phyloP scores from a whole-genome alignment of 345 rosid species.

The Murraya paniculata region DNA sequence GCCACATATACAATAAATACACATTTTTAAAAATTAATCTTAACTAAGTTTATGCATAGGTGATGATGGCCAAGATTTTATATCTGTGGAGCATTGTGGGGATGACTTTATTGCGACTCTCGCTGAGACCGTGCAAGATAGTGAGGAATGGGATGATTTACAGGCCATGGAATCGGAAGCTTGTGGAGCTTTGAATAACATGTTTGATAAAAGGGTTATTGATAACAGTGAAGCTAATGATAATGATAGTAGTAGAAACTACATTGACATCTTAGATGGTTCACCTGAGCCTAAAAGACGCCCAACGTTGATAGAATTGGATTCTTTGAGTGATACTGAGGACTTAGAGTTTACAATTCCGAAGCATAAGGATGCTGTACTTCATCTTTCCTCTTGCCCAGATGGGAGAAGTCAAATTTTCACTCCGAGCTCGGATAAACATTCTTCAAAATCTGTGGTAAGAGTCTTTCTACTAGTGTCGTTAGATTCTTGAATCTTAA shows the following conservation, averaged over 20 bases:
- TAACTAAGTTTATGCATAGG: constrained; percentile 34
- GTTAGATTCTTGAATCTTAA: background rate
- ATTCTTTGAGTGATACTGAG: constrained; percentile 56
- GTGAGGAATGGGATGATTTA: constrained; percentile 91
- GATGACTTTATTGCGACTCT: constrained; percentile 81
- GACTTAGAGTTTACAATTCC: constrained; percentile 22
- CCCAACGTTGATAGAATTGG: constrained; percentile 47
- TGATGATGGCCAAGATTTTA: constrained; percentile 75
- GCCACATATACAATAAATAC: background rate
- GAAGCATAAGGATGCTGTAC: constrained; percentile 20
- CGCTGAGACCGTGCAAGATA: constrained; percentile 68
- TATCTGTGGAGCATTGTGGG: constrained; percentile 78
- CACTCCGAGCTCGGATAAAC: constrained; percentile 21
- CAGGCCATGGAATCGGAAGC: constrained; percentile 67
- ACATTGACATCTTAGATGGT: constrained; percentile 48
- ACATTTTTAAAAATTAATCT: background rate
- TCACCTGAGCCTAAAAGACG: constrained; percentile 42
- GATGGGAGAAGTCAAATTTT: background rate
- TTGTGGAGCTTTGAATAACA: constrained; percentile 58
- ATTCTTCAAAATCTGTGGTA: constrained; percentile 43
- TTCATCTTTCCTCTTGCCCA: constrained; percentile 9
- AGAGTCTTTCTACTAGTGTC: constrained; percentile 2
- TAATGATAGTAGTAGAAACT: constrained; percentile 12
- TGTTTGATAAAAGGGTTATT: constrained; percentile 40
- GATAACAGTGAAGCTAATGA: constrained; percentile 12